phyloP scores from a whole-genome alignment of 177 flowering plant species.

The Vitis hybrid region DNA sequence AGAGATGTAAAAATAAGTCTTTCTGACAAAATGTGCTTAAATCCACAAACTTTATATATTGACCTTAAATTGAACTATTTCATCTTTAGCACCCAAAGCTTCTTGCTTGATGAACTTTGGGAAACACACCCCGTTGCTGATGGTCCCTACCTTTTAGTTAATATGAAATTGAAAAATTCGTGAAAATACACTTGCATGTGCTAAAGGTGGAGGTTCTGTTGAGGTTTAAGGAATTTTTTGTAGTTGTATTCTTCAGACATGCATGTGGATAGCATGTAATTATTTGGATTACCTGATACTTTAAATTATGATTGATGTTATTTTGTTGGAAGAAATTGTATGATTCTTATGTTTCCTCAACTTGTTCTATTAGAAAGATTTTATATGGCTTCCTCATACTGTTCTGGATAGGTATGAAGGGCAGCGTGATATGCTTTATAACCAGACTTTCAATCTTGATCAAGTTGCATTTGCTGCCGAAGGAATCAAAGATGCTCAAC shows the following conservation, averaged over 20 bases:
- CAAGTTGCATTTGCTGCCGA: conserved; percentile 97
- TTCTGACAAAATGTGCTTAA: too few species aligned
- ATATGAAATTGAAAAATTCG: neutral
- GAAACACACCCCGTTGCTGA: neutral
- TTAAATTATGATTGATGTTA: neutral
- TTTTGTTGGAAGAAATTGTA: neutral
- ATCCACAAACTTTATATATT: too few species aligned
- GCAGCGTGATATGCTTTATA: conserved; percentile 98
- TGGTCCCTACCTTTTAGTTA: neutral
- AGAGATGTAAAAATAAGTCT: too few species aligned
- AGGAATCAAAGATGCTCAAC: conserved; percentile 96
- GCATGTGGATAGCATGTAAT: neutral
- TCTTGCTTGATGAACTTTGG: too few species aligned
- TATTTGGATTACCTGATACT: neutral
- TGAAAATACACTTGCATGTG: too few species aligned
- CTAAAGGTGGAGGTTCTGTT: too few species aligned
- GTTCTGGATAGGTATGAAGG: conserved; percentile 80
- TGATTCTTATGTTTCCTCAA: neutral
- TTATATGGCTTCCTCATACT: neutral
- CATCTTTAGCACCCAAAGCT: too few species aligned
- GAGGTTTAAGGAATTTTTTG: neutral
- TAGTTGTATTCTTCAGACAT: neutral
- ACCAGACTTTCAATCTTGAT: conserved; percentile 96
- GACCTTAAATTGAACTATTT: neutral
- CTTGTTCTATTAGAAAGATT: neutral